Evolutionary conservation across 2,329 filamentous ascomycete genomes (phyloP).

Genomic region (Stachybotrys elegans): DNA sequence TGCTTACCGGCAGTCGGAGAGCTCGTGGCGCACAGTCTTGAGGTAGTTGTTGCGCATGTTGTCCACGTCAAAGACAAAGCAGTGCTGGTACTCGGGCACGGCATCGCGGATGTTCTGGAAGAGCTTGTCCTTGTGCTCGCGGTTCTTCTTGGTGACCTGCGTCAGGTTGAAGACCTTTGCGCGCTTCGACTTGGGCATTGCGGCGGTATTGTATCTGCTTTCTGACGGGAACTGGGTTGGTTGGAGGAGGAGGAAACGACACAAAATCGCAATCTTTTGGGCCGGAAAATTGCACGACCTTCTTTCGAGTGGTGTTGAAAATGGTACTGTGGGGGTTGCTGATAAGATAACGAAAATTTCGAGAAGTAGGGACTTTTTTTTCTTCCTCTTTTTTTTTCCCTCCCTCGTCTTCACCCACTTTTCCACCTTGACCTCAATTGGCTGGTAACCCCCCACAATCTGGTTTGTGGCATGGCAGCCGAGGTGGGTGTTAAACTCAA

Average conservation of each 20-base stretch:
- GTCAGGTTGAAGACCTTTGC: conserved; percentile 84
- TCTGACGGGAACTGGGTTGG: background rate
- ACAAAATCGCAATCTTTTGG: background rate
- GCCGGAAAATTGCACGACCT: background rate
- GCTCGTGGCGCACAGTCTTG: conserved; percentile 81
- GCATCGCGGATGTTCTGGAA: conserved; percentile 84
- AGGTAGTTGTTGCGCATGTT: conserved; percentile 98
- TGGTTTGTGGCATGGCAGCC: no score
- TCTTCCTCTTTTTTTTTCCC: no score
- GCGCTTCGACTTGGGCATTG: conserved; percentile 96
- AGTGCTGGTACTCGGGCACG: conserved; percentile 79
- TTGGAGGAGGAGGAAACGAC: background rate
- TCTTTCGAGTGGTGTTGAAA: background rate
- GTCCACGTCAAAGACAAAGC: conserved; percentile 89
- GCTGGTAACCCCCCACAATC: no score
- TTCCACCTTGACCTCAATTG: no score
- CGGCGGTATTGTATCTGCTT: conserved; percentile 54
- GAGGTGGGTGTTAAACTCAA: no score
- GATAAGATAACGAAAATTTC: conserved; percentile 8
- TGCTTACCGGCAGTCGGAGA: conserved; percentile 74
- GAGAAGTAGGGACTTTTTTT: background rate
- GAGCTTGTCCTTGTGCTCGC: conserved; percentile 85
- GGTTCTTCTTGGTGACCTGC: conserved; percentile 86
- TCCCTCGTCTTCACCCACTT: no score
- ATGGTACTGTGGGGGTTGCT: conserved; percentile 3